Base-by-base conservation (phyloP, 2,329 filamentous ascomycete species). In the Ascochyta fabae region DNA sequence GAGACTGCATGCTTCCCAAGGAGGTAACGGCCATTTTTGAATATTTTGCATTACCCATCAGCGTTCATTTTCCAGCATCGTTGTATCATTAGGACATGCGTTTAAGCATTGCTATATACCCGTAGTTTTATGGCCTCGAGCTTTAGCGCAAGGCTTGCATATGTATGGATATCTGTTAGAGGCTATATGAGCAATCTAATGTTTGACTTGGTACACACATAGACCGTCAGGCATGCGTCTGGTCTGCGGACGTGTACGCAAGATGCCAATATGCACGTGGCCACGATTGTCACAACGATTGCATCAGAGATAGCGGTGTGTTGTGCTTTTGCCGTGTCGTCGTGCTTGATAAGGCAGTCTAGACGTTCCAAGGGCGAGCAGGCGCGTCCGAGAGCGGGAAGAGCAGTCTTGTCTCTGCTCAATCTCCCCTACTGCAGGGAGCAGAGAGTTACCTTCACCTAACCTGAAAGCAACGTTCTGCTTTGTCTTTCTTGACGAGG, bases 81-180 rank as follows among this genome's bases (percentile, higher is more conserved):
- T 45, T 57, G 53, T 57, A 68, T 62, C 54, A 63, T 60, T 60
- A 62, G 51, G 54, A 62, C 56, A 55, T 64, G 58, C 44, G 47
- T 62, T 66, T 65, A 51, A 72, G 69, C 65, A 74, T 73, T 70
- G 70, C 70, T 74, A 73, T 73, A 75, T 75, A 75, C 73, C 72
- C 73, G 69, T 69, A 70, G 65, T 67, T 68, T 67, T 66, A 71
- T 57, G 61, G 61, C 56, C 61, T 44, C 58, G 59, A 33, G 53
- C 29, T 55, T 59, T 58, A 44, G 62, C 54, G 43, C 56, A 47
- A 46, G 49, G 46, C 49, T 55, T 54, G 46, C 47, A 53, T 31
- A 58, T 58, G 53, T 49, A 57, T 52, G 44, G 48, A 57, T 52
- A 57, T 50, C 10, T 53, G 44, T 52, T 53, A 53, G 48, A 48